These are phyloP conservation scores for Penicillium egyptiacum DNA, from an alignment of 495 filamentous ascomycete genomes.

Conservation along the genomic window DNA sequence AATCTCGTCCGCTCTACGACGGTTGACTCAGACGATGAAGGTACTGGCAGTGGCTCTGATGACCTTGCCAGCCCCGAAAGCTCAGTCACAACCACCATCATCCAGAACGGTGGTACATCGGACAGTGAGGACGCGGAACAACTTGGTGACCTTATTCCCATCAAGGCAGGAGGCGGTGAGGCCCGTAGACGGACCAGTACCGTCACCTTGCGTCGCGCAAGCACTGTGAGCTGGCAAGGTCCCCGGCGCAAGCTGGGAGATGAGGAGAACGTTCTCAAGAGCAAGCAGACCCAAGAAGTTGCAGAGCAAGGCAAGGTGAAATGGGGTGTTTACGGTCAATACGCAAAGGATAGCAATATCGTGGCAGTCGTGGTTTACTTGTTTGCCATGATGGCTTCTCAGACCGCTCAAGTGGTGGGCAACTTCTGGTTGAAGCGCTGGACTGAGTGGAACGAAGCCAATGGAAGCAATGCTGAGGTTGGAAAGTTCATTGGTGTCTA, in stretches of 20 bases:
- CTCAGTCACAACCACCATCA: slow-evolving; percentile 54
- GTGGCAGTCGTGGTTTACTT: slow-evolving; percentile 81
- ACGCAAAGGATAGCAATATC: slow-evolving; percentile 91
- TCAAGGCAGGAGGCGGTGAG: slow-evolving; percentile 49
- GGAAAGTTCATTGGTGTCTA: slow-evolving; percentile 95
- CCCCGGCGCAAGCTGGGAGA: slow-evolving; percentile 79
- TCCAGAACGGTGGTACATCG: slow-evolving; percentile 51
- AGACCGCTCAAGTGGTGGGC: slow-evolving; percentile 76
- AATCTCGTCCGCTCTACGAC: slow-evolving; percentile 79
- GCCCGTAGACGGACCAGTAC: slow-evolving; percentile 63
- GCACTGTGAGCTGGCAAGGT: slow-evolving; percentile 84
- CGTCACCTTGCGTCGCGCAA: slow-evolving; percentile 81
- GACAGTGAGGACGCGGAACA: slow-evolving; percentile 75
- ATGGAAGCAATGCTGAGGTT: slow-evolving; percentile 66
- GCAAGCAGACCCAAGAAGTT: slow-evolving; percentile 81
- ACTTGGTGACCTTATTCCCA: slow-evolving; percentile 68
- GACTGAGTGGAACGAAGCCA: slow-evolving; percentile 72
- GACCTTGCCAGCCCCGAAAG: slow-evolving; percentile 51
- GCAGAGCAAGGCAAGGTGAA: slow-evolving; percentile 95
- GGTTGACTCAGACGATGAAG: slow-evolving; percentile 63
- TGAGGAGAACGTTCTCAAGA: slow-evolving; percentile 76
- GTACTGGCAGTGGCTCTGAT: slow-evolving; percentile 51
- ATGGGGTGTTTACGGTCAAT: slow-evolving; percentile 86
- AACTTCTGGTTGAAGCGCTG: slow-evolving; percentile 93
- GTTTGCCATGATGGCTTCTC: slow-evolving; percentile 70